Conservation (phyloP, 2,329 filamentous ascomycete species). For the Aspergillus calidoustus region DNA sequence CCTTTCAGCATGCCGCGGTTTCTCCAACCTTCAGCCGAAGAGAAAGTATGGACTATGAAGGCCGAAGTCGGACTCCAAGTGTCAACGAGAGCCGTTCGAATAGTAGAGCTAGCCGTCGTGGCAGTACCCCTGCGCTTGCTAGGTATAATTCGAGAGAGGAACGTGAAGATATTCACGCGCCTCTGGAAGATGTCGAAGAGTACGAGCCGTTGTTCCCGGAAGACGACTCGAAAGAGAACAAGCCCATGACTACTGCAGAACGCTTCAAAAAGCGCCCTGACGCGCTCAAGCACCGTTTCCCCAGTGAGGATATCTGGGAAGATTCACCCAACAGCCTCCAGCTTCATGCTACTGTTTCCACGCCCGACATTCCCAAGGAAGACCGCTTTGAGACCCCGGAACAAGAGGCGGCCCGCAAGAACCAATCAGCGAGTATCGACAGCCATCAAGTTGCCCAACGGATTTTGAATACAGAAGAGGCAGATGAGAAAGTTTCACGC, state of each 20-base stretch:
- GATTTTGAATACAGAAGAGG: constrained; percentile 38
- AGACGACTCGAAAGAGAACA: constrained; percentile 66
- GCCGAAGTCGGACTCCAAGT: constrained; percentile 57
- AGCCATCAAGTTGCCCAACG: constrained; percentile 41
- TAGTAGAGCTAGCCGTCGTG: constrained; percentile 68
- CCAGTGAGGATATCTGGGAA: constrained; percentile 96
- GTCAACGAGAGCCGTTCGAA: constrained; percentile 65
- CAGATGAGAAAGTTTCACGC: constrained; percentile 39
- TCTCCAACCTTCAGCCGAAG: constrained; percentile 72
- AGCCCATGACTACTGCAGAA: constrained; percentile 57
- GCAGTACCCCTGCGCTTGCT: constrained; percentile 55
- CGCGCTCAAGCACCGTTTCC: constrained; percentile 72
- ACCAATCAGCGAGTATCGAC: constrained; percentile 45
- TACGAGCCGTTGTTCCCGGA: constrained; percentile 93
- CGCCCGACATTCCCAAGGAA: constrained; percentile 66
- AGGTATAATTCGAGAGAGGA: constrained; percentile 61
- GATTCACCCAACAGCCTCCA: constrained; percentile 87
- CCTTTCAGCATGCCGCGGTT: constrained; percentile 77
- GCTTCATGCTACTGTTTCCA: constrained; percentile 77
- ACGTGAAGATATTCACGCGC: constrained; percentile 62
- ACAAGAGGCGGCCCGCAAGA: constrained; percentile 53
- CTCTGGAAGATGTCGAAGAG: constrained; percentile 85
- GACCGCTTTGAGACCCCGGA: constrained; percentile 50
- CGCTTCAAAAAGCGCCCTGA: constrained; percentile 60
- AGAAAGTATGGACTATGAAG: constrained; percentile 59